Evolutionary conservation across 2,329 filamentous ascomycete species (phyloP).

Genomic region (Remersonia thermophila): DNA sequence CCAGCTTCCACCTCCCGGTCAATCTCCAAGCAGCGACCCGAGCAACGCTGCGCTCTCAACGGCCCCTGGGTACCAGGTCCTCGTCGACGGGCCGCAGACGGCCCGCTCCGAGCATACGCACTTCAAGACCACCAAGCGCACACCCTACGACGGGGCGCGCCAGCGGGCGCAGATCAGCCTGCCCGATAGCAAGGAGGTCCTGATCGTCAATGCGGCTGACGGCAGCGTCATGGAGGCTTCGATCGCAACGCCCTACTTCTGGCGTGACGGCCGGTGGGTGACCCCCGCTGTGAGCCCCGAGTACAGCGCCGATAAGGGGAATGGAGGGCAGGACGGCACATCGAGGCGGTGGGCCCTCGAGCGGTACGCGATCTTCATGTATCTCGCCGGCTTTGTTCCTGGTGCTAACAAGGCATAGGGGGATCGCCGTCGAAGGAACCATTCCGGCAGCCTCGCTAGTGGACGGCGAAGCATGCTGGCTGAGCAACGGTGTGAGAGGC

Average conservation of each 20-base stretch:
- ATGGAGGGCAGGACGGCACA: constrained; percentile 73
- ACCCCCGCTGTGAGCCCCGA: constrained; percentile 54
- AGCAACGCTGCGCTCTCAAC: constrained; percentile 8
- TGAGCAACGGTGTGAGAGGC: constrained; percentile 79
- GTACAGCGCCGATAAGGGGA: constrained; percentile 30
- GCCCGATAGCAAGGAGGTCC: constrained; percentile 52
- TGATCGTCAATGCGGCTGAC: constrained; percentile 51
- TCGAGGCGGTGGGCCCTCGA: constrained; percentile 74
- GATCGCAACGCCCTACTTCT: constrained; percentile 72
- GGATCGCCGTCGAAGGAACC: constrained; percentile 52
- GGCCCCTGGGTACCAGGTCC: constrained; percentile 28
- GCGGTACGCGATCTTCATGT: constrained; percentile 30
- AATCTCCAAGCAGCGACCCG: constrained; percentile 11
- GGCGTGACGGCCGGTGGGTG: constrained; percentile 59
- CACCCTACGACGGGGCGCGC: constrained; percentile 60
- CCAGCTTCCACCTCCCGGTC: constrained; percentile 5
- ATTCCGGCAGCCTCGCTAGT: constrained; percentile 48
- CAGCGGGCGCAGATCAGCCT: constrained; percentile 42
- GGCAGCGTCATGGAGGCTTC: constrained; percentile 74
- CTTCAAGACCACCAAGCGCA: constrained; percentile 71
- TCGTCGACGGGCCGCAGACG: constrained; percentile 32
- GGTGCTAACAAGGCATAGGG: constrained; percentile 22
- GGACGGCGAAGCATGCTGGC: constrained; percentile 69
- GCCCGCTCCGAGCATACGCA: constrained; percentile 54
- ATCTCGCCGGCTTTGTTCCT: background rate